Evolutionary conservation across 768 basidiomycete genomes (phyloP).

Genomic region (Mycena maculata): DNA sequence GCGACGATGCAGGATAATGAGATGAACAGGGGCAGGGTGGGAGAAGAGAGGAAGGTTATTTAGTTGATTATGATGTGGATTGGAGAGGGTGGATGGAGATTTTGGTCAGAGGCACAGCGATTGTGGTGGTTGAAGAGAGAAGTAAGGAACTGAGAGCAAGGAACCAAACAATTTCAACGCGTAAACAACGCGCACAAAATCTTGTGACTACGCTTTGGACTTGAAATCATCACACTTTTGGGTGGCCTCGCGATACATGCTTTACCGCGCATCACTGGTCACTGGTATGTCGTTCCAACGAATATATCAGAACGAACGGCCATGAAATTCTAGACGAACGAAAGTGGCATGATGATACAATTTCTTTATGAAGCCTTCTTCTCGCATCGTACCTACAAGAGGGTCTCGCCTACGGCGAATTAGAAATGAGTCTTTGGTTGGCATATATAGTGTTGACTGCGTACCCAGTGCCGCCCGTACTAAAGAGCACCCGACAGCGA

Average conservation of each 20-base stretch:
- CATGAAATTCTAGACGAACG: slow-evolving; percentile 17
- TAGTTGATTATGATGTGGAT: not conserved
- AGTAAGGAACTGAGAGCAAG: not conserved
- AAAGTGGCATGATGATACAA: slow-evolving; percentile 25
- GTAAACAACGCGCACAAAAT: slow-evolving; percentile 14
- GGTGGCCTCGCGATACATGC: not conserved
- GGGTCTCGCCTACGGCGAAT: slow-evolving; percentile 45
- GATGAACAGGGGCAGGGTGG: not conserved
- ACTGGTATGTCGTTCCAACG: not conserved
- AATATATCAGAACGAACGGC: not conserved
- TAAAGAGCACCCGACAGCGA: slow-evolving; percentile 90
- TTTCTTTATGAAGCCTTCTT: slow-evolving; percentile 11
- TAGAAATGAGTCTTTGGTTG: slow-evolving; percentile 22
- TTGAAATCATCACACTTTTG: slow-evolving; percentile 6
- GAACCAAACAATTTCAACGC: slow-evolving; percentile 21
- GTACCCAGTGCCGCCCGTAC: slow-evolving; percentile 85
- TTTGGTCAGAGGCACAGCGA: slow-evolving; percentile 9
- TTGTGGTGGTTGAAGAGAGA: slow-evolving; percentile 4
- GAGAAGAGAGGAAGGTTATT: not conserved
- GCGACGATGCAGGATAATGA: not conserved
- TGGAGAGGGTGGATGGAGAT: not conserved
- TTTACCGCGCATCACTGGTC: slow-evolving; percentile 10
- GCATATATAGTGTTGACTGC: slow-evolving; percentile 36
- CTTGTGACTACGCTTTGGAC: slow-evolving; percentile 11
- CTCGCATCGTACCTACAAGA: slow-evolving; percentile 24